Conservation (phyloP, 2,329 filamentous ascomycete species). For the Cytospora piceicola region DNA sequence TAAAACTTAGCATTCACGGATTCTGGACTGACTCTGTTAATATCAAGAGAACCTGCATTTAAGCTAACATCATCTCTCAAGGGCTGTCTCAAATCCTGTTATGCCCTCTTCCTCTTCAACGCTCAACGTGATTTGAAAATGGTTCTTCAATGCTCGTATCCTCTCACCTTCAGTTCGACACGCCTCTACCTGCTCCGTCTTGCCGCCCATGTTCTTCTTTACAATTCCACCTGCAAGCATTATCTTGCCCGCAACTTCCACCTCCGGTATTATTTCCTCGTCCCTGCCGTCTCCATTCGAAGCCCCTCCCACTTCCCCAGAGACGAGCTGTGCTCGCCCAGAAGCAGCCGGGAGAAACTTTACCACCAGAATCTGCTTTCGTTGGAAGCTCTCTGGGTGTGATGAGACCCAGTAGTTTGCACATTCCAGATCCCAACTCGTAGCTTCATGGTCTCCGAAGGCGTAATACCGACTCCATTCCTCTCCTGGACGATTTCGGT, state of each 20-base stretch:
- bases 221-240: constrained; percentile 55
- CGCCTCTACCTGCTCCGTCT: constrained; percentile 50
- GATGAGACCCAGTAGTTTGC: constrained; percentile 60
- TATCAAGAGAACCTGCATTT: no score
- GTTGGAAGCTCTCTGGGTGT: constrained; percentile 55
- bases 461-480: constrained; percentile 66
- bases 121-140: constrained; percentile 56
- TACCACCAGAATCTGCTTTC: constrained; percentile 54
- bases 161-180: constrained; percentile 58
- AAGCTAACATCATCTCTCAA: constrained; percentile 32
- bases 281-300: constrained; percentile 27
- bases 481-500: constrained; percentile 50
- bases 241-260: constrained; percentile 55
- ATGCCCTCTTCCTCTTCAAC: constrained; percentile 56
- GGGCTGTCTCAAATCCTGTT: constrained; percentile 51
- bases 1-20: neutral
- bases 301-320: constrained; percentile 31
- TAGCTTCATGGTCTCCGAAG: constrained; percentile 69
- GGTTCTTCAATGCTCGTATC: constrained; percentile 51
- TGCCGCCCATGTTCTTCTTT: constrained; percentile 57
- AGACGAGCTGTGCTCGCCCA: constrained; percentile 33
- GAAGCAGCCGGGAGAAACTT: constrained; percentile 54
- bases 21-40: neutral
- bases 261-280: constrained; percentile 32
- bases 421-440: constrained; percentile 62